These are phyloP conservation scores for Nannochloris sp. DNA, from an alignment of 139 green algal species.

Conservation along the genomic window DNA sequence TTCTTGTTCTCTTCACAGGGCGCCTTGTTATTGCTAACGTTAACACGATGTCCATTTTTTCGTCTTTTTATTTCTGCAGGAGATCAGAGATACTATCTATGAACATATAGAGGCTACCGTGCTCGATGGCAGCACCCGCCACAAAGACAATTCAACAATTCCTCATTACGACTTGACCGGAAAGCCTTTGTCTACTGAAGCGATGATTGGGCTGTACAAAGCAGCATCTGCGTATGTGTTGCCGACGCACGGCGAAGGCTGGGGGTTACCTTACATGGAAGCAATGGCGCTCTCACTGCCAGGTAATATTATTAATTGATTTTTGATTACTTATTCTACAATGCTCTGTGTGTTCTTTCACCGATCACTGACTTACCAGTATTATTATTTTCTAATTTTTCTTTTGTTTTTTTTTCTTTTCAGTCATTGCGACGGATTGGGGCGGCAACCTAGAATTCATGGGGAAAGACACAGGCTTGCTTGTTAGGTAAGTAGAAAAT, in stretches of 20 bases:
- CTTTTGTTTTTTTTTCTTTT: no score
- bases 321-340: no score
- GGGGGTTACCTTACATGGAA: conserved; percentile 17
- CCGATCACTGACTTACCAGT: neutral
- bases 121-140: neutral
- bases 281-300: conserved; percentile 20
- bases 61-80: no score
- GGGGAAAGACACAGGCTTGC: neutral
- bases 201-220: conserved; percentile 4
- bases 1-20: no score
- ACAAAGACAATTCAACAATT: neutral
- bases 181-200: neutral
- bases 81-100: neutral
- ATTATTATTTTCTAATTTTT: no score
- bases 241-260: conserved; percentile 18
- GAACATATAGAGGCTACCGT: neutral
- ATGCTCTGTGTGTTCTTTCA: neutral
- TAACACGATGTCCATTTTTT: no score
- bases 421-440: conserved; percentile 2
- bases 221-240: conserved; percentile 14
- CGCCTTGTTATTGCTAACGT: no score
- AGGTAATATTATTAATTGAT: neutral
- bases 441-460: conserved; percentile 17
- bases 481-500: neutral
- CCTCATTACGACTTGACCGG: conserved; percentile 1